These are phyloP conservation scores for Leishmania gerbilli DNA, from an alignment of 208 protist species.

Conservation along the genomic window DNA sequence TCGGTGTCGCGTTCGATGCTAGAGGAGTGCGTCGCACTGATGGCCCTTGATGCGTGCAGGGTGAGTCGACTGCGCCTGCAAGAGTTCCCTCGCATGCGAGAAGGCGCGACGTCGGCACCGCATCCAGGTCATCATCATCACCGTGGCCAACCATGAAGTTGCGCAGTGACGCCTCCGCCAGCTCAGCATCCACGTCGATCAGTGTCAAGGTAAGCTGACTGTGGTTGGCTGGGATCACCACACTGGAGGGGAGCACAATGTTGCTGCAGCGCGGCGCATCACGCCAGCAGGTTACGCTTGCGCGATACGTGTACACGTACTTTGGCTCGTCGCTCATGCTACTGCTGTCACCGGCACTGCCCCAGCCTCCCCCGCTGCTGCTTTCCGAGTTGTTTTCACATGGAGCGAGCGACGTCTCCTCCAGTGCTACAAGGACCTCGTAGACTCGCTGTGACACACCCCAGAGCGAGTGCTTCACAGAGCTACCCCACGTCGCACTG, in stretches of 20 bases:
- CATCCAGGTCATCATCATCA: not conserved
- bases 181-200: slow-evolving; percentile 54
- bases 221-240: slow-evolving; percentile 43
- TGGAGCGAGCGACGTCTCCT: slow-evolving; percentile 34
- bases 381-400: slow-evolving; percentile 3
- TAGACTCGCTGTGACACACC: slow-evolving; percentile 12
- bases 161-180: slow-evolving; percentile 43
- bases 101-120: not conserved
- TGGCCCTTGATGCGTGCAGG: not conserved
- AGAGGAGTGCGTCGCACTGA: not conserved
- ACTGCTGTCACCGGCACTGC: slow-evolving; percentile 9
- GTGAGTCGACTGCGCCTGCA: not conserved
- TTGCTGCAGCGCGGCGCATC: slow-evolving; percentile 47
- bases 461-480: not conserved
- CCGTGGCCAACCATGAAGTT: not conserved
- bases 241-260: slow-evolving; percentile 57
- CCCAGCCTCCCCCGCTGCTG: not conserved
- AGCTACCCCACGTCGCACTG: not conserved
- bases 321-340: slow-evolving; percentile 3
- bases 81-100: not conserved
- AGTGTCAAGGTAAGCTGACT: slow-evolving; percentile 59
- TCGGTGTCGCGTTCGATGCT: not conserved
- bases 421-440: slow-evolving; percentile 46
- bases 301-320: slow-evolving; percentile 45
- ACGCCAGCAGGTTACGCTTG: slow-evolving; percentile 52